Evolutionary conservation across 345 rosid genomes (phyloP).

Genomic region (Reutealis trisperma): DNA sequence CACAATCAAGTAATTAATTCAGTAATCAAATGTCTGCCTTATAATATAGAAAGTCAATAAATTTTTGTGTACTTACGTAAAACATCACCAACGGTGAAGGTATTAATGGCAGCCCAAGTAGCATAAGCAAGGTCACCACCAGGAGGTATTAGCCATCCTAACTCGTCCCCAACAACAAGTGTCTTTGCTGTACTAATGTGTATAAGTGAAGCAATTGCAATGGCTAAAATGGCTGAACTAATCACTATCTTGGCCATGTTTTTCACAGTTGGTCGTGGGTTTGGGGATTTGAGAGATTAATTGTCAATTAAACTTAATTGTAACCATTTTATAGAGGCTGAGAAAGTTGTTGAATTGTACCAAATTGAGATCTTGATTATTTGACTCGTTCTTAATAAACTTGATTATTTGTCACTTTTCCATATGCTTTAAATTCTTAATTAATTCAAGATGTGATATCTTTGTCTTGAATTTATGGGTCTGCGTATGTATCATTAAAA

Average conservation of each 20-base stretch:
- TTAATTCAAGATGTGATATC: not conserved
- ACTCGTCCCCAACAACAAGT: not conserved
- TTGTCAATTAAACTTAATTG: not conserved
- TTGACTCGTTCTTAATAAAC: not conserved
- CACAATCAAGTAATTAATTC: too few species aligned
- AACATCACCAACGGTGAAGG: constrained; percentile 40
- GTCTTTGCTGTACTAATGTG: not conserved
- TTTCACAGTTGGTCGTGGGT: not conserved
- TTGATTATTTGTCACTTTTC: not conserved
- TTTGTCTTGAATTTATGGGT: not conserved
- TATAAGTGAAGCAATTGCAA: constrained; percentile 3
- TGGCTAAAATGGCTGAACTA: not conserved
- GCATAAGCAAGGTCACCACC: constrained; percentile 23
- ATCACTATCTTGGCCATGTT: not conserved
- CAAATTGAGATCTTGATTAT: not conserved
- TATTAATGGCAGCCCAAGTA: constrained; percentile 31
- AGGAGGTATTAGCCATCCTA: constrained; percentile 14
- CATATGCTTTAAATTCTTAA: not conserved
- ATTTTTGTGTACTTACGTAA: constrained; percentile 29
- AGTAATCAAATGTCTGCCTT: not conserved
- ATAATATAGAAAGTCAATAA: too few species aligned
- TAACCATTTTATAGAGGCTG: not conserved
- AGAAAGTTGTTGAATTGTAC: not conserved
- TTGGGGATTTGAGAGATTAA: not conserved
- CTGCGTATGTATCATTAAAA: too few species aligned